phyloP scores from a whole-genome alignment of 331 rosid species.

The Quercus lobata region DNA sequence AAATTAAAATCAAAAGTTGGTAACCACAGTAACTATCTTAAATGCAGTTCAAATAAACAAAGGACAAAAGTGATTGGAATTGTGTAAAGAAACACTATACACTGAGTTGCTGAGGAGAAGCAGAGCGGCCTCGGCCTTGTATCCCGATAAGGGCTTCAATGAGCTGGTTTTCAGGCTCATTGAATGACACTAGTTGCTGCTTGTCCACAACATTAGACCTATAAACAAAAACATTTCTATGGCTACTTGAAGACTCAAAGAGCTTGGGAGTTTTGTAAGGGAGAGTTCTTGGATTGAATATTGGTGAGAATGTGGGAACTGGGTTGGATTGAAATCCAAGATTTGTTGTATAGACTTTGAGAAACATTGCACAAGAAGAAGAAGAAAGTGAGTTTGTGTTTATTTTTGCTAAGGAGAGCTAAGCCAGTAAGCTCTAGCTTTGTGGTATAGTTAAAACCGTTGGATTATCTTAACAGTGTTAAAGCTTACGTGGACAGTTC shows the following conservation, averaged over 20 bases:
- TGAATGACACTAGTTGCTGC: slow-evolving; percentile 37
- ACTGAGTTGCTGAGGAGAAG: slow-evolving; percentile 70
- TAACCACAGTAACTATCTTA: background rate
- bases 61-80: background rate
- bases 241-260: slow-evolving; percentile 7
- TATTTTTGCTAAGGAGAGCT: slow-evolving; percentile 13
- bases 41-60: background rate
- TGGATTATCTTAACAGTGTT: slow-evolving; percentile 1
- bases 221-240: slow-evolving; percentile 6
- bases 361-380: slow-evolving; percentile 24
- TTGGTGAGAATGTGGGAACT: background rate
- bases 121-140: slow-evolving; percentile 93
- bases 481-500: background rate
- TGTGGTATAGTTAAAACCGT: slow-evolving; percentile 15
- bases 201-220: slow-evolving; percentile 27
- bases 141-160: slow-evolving; percentile 72
- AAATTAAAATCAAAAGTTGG: background rate
- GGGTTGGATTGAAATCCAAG: slow-evolving; percentile 14
- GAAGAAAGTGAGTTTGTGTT: background rate
- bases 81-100: slow-evolving; percentile 15
- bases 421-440: background rate
- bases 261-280: slow-evolving; percentile 9
- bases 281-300: background rate
- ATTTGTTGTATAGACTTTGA: slow-evolving; percentile 12
- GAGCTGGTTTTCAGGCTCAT: slow-evolving; percentile 64